Base-by-base conservation (phyloP, 768 basidiomycete species). In the Auricularia cornea region DNA sequence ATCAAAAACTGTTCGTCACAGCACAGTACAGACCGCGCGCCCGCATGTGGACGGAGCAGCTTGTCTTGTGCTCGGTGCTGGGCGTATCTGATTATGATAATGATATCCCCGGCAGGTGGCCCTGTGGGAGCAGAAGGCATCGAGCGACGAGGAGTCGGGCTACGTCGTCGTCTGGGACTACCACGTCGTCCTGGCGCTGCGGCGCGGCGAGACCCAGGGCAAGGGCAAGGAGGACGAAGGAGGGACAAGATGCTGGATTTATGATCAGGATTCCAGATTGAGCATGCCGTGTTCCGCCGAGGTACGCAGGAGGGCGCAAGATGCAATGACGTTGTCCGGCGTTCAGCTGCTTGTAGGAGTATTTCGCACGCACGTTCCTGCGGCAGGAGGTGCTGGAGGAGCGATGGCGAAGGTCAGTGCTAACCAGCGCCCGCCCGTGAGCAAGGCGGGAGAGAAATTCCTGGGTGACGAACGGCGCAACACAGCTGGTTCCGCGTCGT, bases 91-190 rank as follows among this genome's bases (percentile, higher is more conserved):
- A 26, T 57, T 23, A 57, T 56, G 10, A 16, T 28, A 6, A 18
- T 35, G 29, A n/a, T 61, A 11, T n/a, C 14, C 16, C 16, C 48
- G 40, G 20, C 63, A 88, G 88, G 83, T 88, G 38, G 85, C 84
- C 30, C 70, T 90, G 54, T 88, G 84, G 84, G 77, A 76, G 63
- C 88, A 89, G 72, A 82, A 80, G 66, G 74, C 73, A 30, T 77
- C 79, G 14, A 64, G 64, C 18, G 68, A 72, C 18, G 69, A 67
- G 31, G 73, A 73, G 38, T 67, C 61, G 3, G 61, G 63, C 14
- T 66, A 38, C 44, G 72, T 80, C 48, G 80, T 89, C 23, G 72
- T 89, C 48, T 90, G 88, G 88, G 88, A 90, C 70, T 90, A 90
- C 72, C 88, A 90, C 68, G 87, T 86, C 67, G 72, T 48, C 73